Conservation (phyloP, 305 asterid species). For the Solanum hybrid region DNA sequence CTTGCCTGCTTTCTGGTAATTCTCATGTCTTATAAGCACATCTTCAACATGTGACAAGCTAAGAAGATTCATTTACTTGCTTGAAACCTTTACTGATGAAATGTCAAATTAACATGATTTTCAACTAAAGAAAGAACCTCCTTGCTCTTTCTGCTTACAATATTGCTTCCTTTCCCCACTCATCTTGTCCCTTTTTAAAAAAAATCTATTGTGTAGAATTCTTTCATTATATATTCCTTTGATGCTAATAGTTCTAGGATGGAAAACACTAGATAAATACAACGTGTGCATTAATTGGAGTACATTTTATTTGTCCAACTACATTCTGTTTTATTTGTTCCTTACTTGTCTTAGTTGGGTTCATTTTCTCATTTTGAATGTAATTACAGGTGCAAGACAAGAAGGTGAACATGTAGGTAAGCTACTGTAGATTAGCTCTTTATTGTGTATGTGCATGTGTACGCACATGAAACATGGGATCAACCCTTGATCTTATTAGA, state of each 20-base stretch:
- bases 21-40: background rate
- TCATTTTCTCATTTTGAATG: background rate
- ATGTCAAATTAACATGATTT: background rate
- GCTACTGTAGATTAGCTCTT: background rate
- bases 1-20: constrained; percentile 42
- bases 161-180: background rate
- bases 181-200: background rate
- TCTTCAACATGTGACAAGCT: background rate
- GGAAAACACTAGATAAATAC: background rate
- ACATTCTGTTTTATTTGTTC: background rate
- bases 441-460: background rate
- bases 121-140: background rate
- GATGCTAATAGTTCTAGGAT: background rate
- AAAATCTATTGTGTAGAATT: background rate
- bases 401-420: constrained; percentile 16
- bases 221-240: background rate
- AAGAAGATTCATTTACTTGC: background rate
- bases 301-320: background rate
- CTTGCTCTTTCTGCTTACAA: background rate
- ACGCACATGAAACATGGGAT: background rate
- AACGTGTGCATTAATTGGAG: background rate
- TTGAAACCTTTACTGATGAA: background rate
- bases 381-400: constrained; percentile 18
- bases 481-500: background rate
- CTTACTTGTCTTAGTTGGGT: background rate